Base-by-base conservation (phyloP, 495 filamentous ascomycete genomes). In the Hyaloscypha hepaticicola region DNA sequence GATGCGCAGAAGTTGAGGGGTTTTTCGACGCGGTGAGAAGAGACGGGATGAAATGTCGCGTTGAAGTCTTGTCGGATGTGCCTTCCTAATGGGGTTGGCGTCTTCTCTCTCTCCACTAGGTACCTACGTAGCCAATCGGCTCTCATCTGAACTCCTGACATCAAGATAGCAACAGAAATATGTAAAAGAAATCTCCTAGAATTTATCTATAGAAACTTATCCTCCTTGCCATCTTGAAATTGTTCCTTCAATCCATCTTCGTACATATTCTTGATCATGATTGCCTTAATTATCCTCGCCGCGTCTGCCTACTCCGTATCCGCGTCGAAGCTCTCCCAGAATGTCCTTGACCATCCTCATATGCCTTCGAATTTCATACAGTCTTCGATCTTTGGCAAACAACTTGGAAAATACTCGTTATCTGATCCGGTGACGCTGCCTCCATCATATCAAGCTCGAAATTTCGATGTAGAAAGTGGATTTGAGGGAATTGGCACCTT, bases 301-400 rank as follows among this genome's bases (percentile, higher is more conserved):
- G 38, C 12, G 16, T 45, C 5, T 45, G 38, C 19, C 38, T 45
- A 3, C 6, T 16, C 38, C 38, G 38, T 19, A 14, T 45, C 0
- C 38, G 38, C 38, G 38, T 45, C 38, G 11, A 45, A 45, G 38
- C 38, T 16, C 9, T 19, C 38, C 3, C 33, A 60, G 33, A 31
- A 48, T 11, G 34, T 49, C 22, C 57, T 48, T 48, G 33, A 49
- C 22, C 11, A 49, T 24, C 48, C 26, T 3, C 28, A 63, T 21
- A 59, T 58, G 34, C 29, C 66, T 29, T 34, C 58, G 21, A 62
- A 55, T n/a, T 70, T 70, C 45, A 66, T 70, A 38, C 52, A 63
- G 34, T 55, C 57, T 8, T 68, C 69, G 22, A 68, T 70, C n/a
- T 70, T 63, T 58, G 60, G 64, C 1, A 59, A 52, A 5, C 19